Evolutionary conservation across 2,329 filamentous ascomycete species (phyloP).

Genomic region (Nemania sp.): DNA sequence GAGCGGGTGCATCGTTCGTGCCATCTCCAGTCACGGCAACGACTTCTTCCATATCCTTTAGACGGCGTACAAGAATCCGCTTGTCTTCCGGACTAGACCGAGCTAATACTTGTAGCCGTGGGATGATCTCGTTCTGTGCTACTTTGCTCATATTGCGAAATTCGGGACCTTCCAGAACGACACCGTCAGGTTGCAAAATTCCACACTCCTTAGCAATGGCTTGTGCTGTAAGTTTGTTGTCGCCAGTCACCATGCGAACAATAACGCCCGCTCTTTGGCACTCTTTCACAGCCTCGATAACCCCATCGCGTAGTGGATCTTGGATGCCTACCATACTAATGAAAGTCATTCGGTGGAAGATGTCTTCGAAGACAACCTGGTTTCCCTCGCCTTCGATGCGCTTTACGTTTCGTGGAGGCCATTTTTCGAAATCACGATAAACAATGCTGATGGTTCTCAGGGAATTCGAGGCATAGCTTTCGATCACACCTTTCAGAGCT

Average conservation of each 20-base stretch:
- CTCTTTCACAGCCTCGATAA: conserved; percentile 70
- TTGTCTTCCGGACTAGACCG: conserved; percentile 78
- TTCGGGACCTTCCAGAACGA: conserved; percentile 77
- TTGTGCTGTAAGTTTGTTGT: conserved; percentile 78
- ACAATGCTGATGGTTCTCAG: conserved; percentile 83
- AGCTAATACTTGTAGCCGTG: conserved; percentile 70
- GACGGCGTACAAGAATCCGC: conserved; percentile 69
- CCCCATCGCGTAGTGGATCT: conserved; percentile 75
- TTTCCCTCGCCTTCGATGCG: conserved; percentile 58
- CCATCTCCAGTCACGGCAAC: conserved; percentile 84
- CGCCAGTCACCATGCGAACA: conserved; percentile 84
- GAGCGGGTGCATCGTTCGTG: conserved; percentile 80
- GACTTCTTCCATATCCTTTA: conserved; percentile 74
- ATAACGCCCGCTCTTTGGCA: conserved; percentile 78
- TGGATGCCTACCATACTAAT: conserved; percentile 78
- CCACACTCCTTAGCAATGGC: conserved; percentile 80
- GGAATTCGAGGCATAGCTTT: conserved; percentile 76
- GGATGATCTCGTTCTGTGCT: conserved; percentile 69
- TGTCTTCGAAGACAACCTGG: conserved; percentile 66
- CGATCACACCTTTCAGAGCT: conserved; percentile 68
- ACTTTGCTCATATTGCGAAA: conserved; percentile 72
- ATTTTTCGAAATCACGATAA: conserved; percentile 81
- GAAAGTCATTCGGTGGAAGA: conserved; percentile 70
- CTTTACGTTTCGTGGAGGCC: conserved; percentile 72
- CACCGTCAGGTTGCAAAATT: conserved; percentile 67